These are phyloP conservation scores for Boletus semigastroideus DNA, from an alignment of 1,284 basidiomycete species.

Conservation along the genomic window DNA sequence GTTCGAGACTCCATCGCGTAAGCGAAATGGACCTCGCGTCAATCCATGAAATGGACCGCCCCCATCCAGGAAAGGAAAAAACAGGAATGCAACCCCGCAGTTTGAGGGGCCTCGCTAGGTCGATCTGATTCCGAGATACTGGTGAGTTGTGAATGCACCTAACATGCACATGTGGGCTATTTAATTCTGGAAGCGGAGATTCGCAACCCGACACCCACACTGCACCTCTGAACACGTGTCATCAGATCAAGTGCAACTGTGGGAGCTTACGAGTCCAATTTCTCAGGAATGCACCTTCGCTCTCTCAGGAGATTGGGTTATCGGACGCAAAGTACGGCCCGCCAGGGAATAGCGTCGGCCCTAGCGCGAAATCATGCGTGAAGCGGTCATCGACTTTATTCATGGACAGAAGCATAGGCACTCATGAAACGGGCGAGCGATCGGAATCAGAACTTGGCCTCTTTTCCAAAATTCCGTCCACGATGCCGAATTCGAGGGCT, in stretches of 20 bases:
- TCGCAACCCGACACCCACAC: conserved; percentile 22
- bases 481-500: conserved; percentile 86
- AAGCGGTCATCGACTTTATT: conserved; percentile 9
- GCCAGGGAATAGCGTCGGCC: conserved; percentile 3
- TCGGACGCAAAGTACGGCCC: conserved; percentile 1
- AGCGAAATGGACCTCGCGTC: conserved; percentile 17
- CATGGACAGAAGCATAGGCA: background rate
- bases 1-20: conserved; percentile 19
- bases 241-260: conserved; percentile 18
- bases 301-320: conserved; percentile 15
- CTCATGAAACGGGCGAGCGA: conserved; percentile 27
- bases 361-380: conserved; percentile 12
- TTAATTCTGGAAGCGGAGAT: conserved; percentile 27
- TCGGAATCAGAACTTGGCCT: conserved; percentile 48
- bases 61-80: conserved; percentile 9
- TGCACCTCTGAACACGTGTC: conserved; percentile 24
- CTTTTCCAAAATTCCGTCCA: conserved; percentile 84
- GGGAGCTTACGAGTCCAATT: conserved; percentile 16
- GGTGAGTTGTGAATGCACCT: conserved; percentile 10
- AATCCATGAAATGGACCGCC: conserved; percentile 17
- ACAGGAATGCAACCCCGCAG: conserved; percentile 29
- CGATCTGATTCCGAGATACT: conserved; percentile 28
- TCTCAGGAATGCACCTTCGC: conserved; percentile 10
- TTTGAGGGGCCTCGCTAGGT: conserved; percentile 27
- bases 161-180: conserved; percentile 10